Evolutionary conservation across 2,329 filamentous ascomycete species (phyloP).

Genomic region (Aureobasidium leucospermi): DNA sequence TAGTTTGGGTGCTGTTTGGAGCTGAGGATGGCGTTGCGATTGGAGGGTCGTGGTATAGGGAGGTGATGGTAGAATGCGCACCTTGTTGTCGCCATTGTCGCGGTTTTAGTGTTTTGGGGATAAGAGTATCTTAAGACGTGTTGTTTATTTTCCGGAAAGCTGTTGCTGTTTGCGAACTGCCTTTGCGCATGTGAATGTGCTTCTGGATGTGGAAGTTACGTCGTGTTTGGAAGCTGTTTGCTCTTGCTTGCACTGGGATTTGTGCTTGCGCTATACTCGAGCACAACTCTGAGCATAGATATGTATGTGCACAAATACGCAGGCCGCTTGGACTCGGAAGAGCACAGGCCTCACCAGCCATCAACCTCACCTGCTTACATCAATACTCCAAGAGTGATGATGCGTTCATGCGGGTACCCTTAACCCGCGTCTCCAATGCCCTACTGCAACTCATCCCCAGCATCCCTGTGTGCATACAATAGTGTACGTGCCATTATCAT

Average conservation of each 20-base stretch:
- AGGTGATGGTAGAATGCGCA: neutral
- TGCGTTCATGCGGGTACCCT: slow-evolving; percentile 6
- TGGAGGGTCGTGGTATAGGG: too few relatives aligned
- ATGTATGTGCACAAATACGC: neutral
- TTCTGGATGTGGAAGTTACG: slow-evolving; percentile 6
- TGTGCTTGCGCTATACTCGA: neutral
- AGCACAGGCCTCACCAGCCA: neutral
- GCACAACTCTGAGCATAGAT: neutral
- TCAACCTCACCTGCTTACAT: slow-evolving; percentile 8
- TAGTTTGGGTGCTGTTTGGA: neutral
- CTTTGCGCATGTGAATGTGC: slow-evolving; percentile 2
- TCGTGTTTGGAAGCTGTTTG: slow-evolving; percentile 9
- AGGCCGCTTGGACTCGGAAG: neutral
- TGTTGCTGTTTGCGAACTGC: neutral
- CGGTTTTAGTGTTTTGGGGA: neutral
- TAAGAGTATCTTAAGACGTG: neutral
- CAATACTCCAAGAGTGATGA: slow-evolving; percentile 2
- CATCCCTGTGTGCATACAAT: neutral
- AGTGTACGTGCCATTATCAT: neutral
- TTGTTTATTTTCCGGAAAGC: neutral
- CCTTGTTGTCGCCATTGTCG: slow-evolving; percentile 5
- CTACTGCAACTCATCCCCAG: neutral
- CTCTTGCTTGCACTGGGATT: neutral
- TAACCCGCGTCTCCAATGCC: neutral
- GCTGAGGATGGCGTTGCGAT: neutral